A percentile compares a stretch with the other conserved stretches of the same genome.
These are phyloP conservation scores for Suillus subalutaceus DNA, from an alignment of 768 basidiomycete genomes.

Conservation along the genomic window DNA sequence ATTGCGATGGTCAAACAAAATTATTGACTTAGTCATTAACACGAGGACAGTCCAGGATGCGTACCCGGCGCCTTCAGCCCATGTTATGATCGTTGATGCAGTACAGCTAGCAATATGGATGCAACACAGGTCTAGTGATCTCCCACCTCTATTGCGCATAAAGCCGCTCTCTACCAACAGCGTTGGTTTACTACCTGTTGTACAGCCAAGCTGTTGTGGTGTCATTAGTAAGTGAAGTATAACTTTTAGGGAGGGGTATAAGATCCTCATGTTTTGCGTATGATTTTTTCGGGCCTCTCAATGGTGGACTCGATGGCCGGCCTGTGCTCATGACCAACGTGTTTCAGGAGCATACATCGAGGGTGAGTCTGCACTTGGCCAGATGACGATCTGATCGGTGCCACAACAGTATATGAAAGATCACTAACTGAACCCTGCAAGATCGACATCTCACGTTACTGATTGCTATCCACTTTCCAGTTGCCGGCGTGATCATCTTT, in stretches of 20 bases:
- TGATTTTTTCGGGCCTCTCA: neutral
- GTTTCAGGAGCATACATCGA: conserved; percentile 2
- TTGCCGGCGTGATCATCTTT: too few relatives aligned
- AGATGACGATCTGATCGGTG: neutral
- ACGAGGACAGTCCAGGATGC: neutral
- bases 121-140: neutral
- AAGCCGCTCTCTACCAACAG: neutral
- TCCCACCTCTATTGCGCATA: neutral
- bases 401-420: conserved; percentile 12
- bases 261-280: neutral
- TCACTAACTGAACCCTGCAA: neutral
- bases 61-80: neutral
- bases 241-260: neutral
- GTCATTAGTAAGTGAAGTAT: neutral
- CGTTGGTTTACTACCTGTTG: neutral
- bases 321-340: neutral
- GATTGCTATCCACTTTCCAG: neutral
- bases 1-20: neutral
- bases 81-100: neutral
- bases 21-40: neutral
- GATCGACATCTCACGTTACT: too few relatives aligned
- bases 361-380: neutral
- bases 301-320: neutral
- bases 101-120: neutral
- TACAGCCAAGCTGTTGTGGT: neutral